phyloP scores from a whole-genome alignment of 1,139 yeast species.

The Kazachstania sp. region DNA sequence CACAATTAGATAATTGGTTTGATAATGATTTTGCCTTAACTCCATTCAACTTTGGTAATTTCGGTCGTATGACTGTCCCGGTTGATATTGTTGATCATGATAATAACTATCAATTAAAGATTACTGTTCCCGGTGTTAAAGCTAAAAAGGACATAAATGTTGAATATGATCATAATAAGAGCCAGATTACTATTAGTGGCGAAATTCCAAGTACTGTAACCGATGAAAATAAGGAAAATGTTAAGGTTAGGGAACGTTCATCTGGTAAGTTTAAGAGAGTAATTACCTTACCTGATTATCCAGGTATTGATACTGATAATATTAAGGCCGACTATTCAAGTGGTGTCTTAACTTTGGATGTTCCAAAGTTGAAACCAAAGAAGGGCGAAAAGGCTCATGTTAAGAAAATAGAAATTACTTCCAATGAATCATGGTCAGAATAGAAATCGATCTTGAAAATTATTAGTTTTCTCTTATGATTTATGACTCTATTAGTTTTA shows the following conservation, averaged over 20 bases:
- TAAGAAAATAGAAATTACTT: constrained; percentile 32
- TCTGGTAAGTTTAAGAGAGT: constrained; percentile 36
- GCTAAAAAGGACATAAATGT: constrained; percentile 32
- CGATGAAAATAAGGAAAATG: constrained; percentile 22
- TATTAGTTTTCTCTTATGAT: background rate
- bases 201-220: constrained; percentile 27
- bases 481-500: too few species aligned
- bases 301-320: constrained; percentile 35
- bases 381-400: constrained; percentile 23
- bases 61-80: constrained; percentile 30
- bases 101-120: constrained; percentile 33
- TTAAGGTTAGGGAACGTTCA: constrained; percentile 34
- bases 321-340: constrained; percentile 35
- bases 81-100: constrained; percentile 37
- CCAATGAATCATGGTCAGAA: constrained; percentile 19
- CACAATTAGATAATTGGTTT: constrained; percentile 23
- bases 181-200: constrained; percentile 35
- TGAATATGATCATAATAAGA: constrained; percentile 35
- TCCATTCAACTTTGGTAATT: constrained; percentile 13
- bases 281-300: constrained; percentile 33
- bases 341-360: constrained; percentile 35
- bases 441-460: background rate
- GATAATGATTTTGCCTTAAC: constrained; percentile 21
- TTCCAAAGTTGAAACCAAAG: constrained; percentile 32
- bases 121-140: constrained; percentile 37